Base-by-base conservation (phyloP, 306 rosid genomes). In the Amphicarpaea edgeworthii region DNA sequence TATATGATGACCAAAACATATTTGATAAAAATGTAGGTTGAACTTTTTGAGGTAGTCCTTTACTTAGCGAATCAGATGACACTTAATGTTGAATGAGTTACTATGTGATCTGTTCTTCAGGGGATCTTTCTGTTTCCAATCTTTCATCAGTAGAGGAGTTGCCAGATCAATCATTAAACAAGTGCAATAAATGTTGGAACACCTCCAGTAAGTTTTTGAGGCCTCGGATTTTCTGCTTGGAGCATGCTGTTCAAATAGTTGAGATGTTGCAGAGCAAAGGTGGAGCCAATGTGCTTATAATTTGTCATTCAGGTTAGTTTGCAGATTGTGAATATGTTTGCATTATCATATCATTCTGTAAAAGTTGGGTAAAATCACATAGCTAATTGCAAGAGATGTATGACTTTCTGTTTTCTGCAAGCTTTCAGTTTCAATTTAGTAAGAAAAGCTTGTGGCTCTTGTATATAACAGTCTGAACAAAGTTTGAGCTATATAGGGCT, bases 141-240 rank as follows among this genome's bases (percentile, higher is more conserved):
- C 83, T 63, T 71, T 70, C 73, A 60, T 72, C 74, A 30, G 70
- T 59, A 45, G 82, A 81, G 72, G 86, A 83, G 81, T 84, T 73
- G 9, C 69, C 76, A 8, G 51, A 80, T 70, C 88, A 79, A 60
- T 84, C 86, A 53, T 26, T 79, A 62, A 76, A 61, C 75, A 75
- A 80, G 62, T 77, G 64, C 64, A 86, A 73, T 28, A 79, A 53
- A n/a, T 76, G 65, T 63, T 88, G 96, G 97, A 83, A 86, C 71
- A 73, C 86, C 42, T 76, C 82, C 58, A 58, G 82, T 71, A 89
- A 87, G 64, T 84, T 86, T 86, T 80, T 88, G 51, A 92, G 97
- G 81, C 99, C 99, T 21, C 87, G 96, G 76, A 89, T 93, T 73
- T 95, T 95, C 88, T 95, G 99, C 85, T 80, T 95, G 85, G 97